These are phyloP conservation scores for Penicillium ochrochloron DNA, from an alignment of 495 filamentous ascomycete genomes.

Conservation along the genomic window DNA sequence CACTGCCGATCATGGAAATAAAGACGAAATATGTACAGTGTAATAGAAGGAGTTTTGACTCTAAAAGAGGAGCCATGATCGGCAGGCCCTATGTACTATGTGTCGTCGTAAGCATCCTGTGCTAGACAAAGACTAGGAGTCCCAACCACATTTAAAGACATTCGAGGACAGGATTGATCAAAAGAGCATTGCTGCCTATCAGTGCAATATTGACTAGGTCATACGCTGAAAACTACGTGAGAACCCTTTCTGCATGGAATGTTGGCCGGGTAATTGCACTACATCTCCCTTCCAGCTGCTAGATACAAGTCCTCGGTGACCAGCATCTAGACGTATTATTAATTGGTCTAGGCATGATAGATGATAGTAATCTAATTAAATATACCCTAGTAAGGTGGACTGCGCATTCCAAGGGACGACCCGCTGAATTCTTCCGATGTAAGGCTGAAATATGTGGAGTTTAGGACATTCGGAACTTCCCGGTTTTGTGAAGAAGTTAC, in stretches of 20 bases:
- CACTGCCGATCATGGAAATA: slow-evolving; percentile 61
- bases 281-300: neutral
- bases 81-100: slow-evolving; percentile 20
- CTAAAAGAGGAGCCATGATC: slow-evolving; percentile 38
- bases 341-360: neutral
- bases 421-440: slow-evolving; percentile 25
- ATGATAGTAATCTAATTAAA: neutral
- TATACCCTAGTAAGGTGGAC: neutral
- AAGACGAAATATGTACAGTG: slow-evolving; percentile 78
- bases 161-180: neutral
- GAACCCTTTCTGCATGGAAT: slow-evolving; percentile 14
- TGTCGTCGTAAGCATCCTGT: slow-evolving; percentile 22
- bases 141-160: slow-evolving; percentile 18
- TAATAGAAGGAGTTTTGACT: slow-evolving; percentile 72
- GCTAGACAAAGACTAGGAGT: slow-evolving; percentile 8
- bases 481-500: neutral
- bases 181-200: slow-evolving; percentile 7
- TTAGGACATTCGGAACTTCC: neutral
- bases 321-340: neutral
- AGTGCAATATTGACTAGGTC: neutral
- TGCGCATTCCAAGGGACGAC: slow-evolving; percentile 22
- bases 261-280: slow-evolving; percentile 10
- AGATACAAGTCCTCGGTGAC: neutral
- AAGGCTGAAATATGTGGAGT: slow-evolving; percentile 25
- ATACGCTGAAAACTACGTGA: neutral